These are phyloP conservation scores for Martiniozyma abietophila DNA, from an alignment of 805 yeast species.

Conservation along the genomic window DNA sequence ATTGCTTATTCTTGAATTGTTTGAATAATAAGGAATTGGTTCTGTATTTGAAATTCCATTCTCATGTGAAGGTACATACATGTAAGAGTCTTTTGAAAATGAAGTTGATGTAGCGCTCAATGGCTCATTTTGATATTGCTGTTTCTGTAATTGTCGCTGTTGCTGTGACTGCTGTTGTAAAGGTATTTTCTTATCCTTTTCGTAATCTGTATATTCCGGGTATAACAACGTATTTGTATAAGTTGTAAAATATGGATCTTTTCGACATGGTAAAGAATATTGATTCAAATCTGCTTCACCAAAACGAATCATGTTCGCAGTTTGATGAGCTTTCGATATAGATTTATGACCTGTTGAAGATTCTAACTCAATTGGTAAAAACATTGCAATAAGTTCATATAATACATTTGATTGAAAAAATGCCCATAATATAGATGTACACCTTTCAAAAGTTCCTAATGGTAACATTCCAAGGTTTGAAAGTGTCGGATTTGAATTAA, in stretches of 20 bases:
- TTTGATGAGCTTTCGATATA: slow-evolving; percentile 3
- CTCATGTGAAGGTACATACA: too few species aligned
- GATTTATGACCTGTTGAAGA: slow-evolving; percentile 9
- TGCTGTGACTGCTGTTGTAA: too few species aligned
- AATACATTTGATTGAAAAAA: slow-evolving; percentile 10
- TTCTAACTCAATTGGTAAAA: slow-evolving; percentile 13
- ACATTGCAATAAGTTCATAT: slow-evolving; percentile 8
- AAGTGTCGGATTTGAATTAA: background rate
- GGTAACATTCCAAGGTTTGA: slow-evolving; percentile 9
- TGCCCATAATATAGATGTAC: slow-evolving; percentile 11
- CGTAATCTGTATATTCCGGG: slow-evolving; percentile 11
- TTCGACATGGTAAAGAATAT: too few species aligned
- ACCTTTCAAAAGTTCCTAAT: slow-evolving; percentile 11
- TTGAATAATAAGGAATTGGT: too few species aligned
- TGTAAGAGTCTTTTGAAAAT: too few species aligned
- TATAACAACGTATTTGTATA: slow-evolving; percentile 11
- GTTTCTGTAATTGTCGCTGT: too few species aligned
- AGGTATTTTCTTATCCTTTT: too few species aligned
- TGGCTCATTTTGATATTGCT: too few species aligned
- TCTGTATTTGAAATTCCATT: too few species aligned
- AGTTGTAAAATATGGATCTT: slow-evolving; percentile 2
- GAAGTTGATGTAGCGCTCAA: too few species aligned
- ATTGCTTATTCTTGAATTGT: too few species aligned
- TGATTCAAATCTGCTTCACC: too few species aligned
- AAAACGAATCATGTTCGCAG: slow-evolving; percentile 9